A percentile compares a stretch with the other conserved stretches of the same genome.
These are phyloP conservation scores for Metarhizium brunneum DNA, from an alignment of 2,329 filamentous ascomycete genomes.

Conservation along the genomic window DNA sequence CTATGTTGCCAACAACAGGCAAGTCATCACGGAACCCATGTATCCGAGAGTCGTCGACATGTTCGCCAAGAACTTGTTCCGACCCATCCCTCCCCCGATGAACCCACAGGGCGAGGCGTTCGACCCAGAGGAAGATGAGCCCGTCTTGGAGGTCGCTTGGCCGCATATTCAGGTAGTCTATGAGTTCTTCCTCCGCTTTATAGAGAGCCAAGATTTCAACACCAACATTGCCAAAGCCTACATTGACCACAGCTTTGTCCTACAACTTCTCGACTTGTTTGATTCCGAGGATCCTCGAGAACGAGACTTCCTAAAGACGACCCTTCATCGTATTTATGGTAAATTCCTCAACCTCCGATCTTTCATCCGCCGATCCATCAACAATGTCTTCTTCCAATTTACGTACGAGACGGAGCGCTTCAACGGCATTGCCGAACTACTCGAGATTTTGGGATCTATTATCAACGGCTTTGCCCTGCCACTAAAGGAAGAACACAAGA, in stretches of 20 bases:
- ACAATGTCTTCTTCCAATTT: constrained; percentile 99
- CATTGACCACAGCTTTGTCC: constrained; percentile 95
- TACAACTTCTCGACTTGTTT: constrained; percentile 94
- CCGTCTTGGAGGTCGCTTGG: constrained; percentile 96
- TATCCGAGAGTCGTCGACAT: constrained; percentile 97
- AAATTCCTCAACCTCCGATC: constrained; percentile 97
- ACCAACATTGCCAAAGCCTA: constrained; percentile 99
- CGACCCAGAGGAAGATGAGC: constrained; percentile 96
- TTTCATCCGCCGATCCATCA: constrained; percentile 96
- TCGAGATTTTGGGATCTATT: constrained; percentile 95
- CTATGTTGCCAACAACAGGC: constrained; percentile 96
- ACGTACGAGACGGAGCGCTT: constrained; percentile 98
- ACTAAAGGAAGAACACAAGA: constrained; percentile 96
- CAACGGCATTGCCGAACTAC: constrained; percentile 92
- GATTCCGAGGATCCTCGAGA: constrained; percentile 97
- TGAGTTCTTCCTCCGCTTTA: constrained; percentile 97
- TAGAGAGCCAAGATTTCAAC: constrained; percentile 99
- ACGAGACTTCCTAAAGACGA: constrained; percentile 96
- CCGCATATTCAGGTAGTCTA: constrained; percentile 99
- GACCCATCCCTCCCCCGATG: constrained; percentile 91
- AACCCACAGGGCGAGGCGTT: constrained; percentile 98
- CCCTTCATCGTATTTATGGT: constrained; percentile 93
- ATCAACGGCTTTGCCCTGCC: constrained; percentile 98
- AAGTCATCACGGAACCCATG: constrained; percentile 98
- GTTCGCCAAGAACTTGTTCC: constrained; percentile 98